phyloP scores from a whole-genome alignment of 805 yeast genomes.

The Wickerhamiella brachini region DNA sequence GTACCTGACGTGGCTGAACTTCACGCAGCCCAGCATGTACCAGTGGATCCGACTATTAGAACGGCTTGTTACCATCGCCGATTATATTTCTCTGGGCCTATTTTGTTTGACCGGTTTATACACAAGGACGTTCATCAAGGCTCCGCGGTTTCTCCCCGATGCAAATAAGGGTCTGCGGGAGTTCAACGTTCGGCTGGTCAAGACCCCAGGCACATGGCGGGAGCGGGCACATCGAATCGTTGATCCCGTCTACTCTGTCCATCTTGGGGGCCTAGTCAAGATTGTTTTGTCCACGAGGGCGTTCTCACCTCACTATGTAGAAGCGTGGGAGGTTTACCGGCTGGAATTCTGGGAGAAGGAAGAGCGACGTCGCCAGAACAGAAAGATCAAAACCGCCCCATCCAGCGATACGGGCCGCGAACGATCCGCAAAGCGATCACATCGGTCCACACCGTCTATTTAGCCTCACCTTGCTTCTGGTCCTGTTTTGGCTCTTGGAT shows the following conservation, averaged over 20 bases:
- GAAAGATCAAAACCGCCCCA: neutral
- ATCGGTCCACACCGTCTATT: neutral
- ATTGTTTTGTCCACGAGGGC: conserved; percentile 67
- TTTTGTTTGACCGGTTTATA: conserved; percentile 87
- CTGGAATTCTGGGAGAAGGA: conserved; percentile 73
- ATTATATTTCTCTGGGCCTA: conserved; percentile 53
- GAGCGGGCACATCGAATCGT: conserved; percentile 20
- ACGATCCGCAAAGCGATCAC: neutral
- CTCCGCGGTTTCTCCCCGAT: conserved; percentile 63
- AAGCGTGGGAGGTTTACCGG: conserved; percentile 89
- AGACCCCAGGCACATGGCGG: conserved; percentile 15
- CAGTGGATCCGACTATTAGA: conserved; percentile 24
- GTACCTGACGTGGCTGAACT: conserved; percentile 22
- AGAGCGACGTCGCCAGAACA: conserved; percentile 3
- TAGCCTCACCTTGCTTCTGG: neutral
- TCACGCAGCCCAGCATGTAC: conserved; percentile 25
- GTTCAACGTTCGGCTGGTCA: conserved; percentile 59
- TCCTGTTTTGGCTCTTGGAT: neutral
- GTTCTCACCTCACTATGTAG: conserved; percentile 70
- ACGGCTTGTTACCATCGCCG: conserved; percentile 37
- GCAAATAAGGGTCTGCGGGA: conserved; percentile 84
- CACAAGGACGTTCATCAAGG: conserved; percentile 66
- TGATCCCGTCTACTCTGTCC: conserved; percentile 18
- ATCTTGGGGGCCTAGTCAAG: conserved; percentile 62
- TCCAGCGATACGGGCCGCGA: neutral